Percentiles rank a stretch among this genome's conserved stretches.
Evolutionary conservation across 2,329 filamentous ascomycete genomes (phyloP).

Genomic region (Penicillium sp.): DNA sequence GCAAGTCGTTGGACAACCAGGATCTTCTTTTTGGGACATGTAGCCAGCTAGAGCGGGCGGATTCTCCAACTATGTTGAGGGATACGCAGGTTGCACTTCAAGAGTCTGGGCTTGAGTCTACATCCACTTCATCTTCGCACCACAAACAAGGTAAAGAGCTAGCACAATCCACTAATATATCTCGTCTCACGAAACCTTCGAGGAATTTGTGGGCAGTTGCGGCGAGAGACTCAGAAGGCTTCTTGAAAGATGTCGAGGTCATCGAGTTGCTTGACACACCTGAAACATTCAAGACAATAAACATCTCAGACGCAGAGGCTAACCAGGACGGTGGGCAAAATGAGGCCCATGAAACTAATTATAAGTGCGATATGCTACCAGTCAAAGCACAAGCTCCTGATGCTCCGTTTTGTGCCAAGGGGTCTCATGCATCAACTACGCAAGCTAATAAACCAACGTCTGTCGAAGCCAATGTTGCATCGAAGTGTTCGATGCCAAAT

Average conservation of each 20-base stretch:
- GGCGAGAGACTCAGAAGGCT: conserved; percentile 68
- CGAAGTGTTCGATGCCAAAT: conserved; percentile 53
- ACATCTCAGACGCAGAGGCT: conserved; percentile 13
- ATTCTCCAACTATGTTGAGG: conserved; percentile 65
- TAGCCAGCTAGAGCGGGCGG: conserved; percentile 76
- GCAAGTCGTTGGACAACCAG: conserved; percentile 69
- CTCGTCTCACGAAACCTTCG: conserved; percentile 31
- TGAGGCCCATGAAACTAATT: background rate
- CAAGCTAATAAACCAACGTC: conserved; percentile 5
- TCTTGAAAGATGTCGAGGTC: conserved; percentile 66
- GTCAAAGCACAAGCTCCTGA: background rate
- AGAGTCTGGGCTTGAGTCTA: conserved; percentile 34
- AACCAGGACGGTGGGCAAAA: background rate
- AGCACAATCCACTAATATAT: conserved; percentile 20
- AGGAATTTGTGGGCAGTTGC: conserved; percentile 72
- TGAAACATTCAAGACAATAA: conserved; percentile 12
- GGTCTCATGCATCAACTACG: background rate
- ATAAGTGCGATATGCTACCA: background rate
- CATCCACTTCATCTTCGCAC: conserved; percentile 7
- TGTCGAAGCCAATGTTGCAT: background rate
- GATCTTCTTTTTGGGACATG: conserved; percentile 85
- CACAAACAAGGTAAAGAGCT: background rate
- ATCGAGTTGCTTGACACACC: conserved; percentile 61
- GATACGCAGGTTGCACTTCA: conserved; percentile 37
- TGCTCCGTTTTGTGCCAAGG: background rate